Base-by-base conservation (phyloP, 1,139 yeast genomes). In the Hansenula sp. region DNA sequence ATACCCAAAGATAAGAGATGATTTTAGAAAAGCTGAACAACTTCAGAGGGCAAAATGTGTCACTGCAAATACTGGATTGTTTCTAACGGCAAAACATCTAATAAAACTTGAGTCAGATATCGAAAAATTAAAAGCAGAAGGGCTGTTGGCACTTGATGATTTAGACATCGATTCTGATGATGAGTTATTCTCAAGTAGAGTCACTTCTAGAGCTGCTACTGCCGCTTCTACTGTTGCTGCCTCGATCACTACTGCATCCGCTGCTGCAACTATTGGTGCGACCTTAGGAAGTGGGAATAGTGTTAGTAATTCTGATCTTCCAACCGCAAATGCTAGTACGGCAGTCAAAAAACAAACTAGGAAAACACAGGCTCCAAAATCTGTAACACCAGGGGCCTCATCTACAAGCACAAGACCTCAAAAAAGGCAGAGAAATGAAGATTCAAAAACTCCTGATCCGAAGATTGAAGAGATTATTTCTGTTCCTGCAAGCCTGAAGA, bases 21-120 rank as follows among this genome's bases (percentile, higher is more conserved):
- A 85, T 47, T 78, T 84, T 69, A 76, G 73, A 36, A 66, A 71
- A 41, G 81, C 86, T 11, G 71, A 76, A 49, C 71, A 70, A 45
- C 58, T 88, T 32, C 97, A 91, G 60, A 76, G 78, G 51, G 95
- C 87, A 49, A 93, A 93, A 67, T 78, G 85, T 40, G 67, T 83
- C 18, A 65, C 91, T 41, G 87, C 97, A 4, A 87, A 89, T 57
- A 89, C 96, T 1, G 93, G 95, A 2, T 69, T 89, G 40, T 88
- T 84, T 58, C 62, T 84, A 28, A 78, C 90, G 15, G 71, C 93
- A 1, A 84, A 86, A 59, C 96, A 93, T 60, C 68, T 89, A 47
- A 73, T 74, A 43, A 77, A 77, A 55, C 74, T 93, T 40, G 93
- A 89, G 56, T 76, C 79, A 21, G 96, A 88, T 55, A 81, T 91